phyloP scores from a whole-genome alignment of 2,329 filamentous ascomycete species.

The Metarhizium brunneum region DNA sequence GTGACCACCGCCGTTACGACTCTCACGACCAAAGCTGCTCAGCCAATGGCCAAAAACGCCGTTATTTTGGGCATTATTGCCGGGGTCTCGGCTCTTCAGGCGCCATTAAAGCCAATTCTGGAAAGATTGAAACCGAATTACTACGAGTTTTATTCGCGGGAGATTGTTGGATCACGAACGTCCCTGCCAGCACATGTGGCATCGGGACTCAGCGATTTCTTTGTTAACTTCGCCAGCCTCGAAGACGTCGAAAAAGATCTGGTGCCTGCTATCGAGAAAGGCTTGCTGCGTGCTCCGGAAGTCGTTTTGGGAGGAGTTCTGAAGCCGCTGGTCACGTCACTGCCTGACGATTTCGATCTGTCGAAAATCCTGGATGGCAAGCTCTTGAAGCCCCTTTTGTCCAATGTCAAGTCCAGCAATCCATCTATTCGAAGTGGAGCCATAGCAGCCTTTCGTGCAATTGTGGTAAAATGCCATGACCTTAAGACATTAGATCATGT shows the following conservation, averaged over 20 bases:
- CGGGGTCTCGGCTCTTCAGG: slow-evolving; percentile 71
- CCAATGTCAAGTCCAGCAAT: slow-evolving; percentile 88
- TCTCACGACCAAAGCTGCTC: slow-evolving; percentile 58
- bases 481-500: slow-evolving; percentile 53
- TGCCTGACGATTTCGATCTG: slow-evolving; percentile 66
- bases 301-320: slow-evolving; percentile 75
- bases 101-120: slow-evolving; percentile 52
- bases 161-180: slow-evolving; percentile 72
- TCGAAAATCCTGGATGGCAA: slow-evolving; percentile 63
- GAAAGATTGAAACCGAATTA: slow-evolving; percentile 59
- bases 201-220: slow-evolving; percentile 71
- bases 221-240: slow-evolving; percentile 59
- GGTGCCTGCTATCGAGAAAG: slow-evolving; percentile 78
- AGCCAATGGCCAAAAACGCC: slow-evolving; percentile 60
- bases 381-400: slow-evolving; percentile 77
- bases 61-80: slow-evolving; percentile 77
- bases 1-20: slow-evolving; percentile 54
- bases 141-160: slow-evolving; percentile 75
- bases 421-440: slow-evolving; percentile 65
- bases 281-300: slow-evolving; percentile 80
- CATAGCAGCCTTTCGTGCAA: slow-evolving; percentile 60
- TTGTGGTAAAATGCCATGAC: slow-evolving; percentile 55
- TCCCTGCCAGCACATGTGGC: slow-evolving; percentile 64
- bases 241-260: slow-evolving; percentile 70
- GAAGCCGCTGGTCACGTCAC: slow-evolving; percentile 58